Evolutionary conservation across 2,329 filamentous ascomycete genomes (phyloP), one percentile per base, ranked within the genome.

Genomic region (Tricladium varicosporioides): DNA sequence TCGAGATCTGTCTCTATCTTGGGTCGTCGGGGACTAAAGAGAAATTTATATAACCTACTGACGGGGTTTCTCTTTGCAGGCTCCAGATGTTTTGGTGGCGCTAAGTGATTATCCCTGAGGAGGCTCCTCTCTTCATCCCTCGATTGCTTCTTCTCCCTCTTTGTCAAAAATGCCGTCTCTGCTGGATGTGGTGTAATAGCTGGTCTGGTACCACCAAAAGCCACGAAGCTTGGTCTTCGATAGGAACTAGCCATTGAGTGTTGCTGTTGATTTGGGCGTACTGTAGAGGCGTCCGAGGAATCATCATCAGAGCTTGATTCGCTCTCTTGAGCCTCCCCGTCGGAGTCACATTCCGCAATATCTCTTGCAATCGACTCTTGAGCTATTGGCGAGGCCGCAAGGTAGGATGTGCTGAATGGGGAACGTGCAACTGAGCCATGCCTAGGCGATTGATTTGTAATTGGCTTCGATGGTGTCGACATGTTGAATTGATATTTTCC

Each of bases 201-300:
- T 2, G 88, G 86, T 53, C 91, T 80, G 1, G 85, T 81, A 19
- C 87, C 86, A 11, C 87, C 88, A 58, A 83, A 89, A 31, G 87
- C 86, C 45, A 94, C 86, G 68, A 87, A 88, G 63, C 85, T 89
- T 1, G 91, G 90, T 47, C 91, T 83, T 54, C 89, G 84, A 74
- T 94, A 96, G 32, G 83, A 83, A 36, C 82, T 80, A 15, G 79
- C 77, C 74, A 88, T 78, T 14, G 83, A 81, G 59, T 76, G 73
- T 60, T 75, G 62, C 7, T 56, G 70, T 14, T 69, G 66, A 33
- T 70, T 70, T 27, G 67, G 71, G 15, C 71, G 62, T 36, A 69
- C 52, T 61, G 54, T 75, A 57, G 60, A 72, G 55, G 63, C 71
- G 70, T 62, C 71, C 60, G 53, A 77, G 62, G 48, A 76, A 73